A percentile compares a stretch with the other conserved stretches of the same genome.
Conservation (phyloP, 2,329 filamentous ascomycete species). For the Fusarium buharicum region DNA sequence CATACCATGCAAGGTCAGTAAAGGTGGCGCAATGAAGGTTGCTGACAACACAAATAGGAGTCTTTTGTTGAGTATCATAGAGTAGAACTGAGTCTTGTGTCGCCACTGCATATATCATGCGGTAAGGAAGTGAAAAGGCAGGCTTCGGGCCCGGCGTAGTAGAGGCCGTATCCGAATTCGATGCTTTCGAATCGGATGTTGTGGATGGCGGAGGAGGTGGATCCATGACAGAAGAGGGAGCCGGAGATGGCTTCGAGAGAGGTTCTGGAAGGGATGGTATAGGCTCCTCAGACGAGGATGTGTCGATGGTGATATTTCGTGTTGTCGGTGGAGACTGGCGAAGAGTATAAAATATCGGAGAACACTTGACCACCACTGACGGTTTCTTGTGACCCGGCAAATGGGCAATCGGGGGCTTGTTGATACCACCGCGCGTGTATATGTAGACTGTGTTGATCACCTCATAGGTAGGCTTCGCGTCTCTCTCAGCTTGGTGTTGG, state of each 20-base stretch:
- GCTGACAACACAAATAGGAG: slow-evolving; percentile 92
- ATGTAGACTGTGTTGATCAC: slow-evolving; percentile 98
- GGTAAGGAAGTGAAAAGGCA: slow-evolving; percentile 87
- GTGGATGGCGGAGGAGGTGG: slow-evolving; percentile 73
- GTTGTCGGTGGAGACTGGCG: slow-evolving; percentile 75
- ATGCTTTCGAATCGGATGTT: slow-evolving; percentile 64
- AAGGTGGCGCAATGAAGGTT: slow-evolving; percentile 98
- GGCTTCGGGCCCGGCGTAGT: slow-evolving; percentile 70
- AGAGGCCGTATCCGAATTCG: slow-evolving; percentile 54
- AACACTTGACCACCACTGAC: slow-evolving; percentile 94
- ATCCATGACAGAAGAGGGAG: slow-evolving; percentile 75
- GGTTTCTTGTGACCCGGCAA: slow-evolving; percentile 98
- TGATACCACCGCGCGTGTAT: slow-evolving; percentile 94
- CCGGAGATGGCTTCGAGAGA: slow-evolving; percentile 69
- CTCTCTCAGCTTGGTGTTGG: slow-evolving; percentile 71
- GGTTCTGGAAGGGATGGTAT: slow-evolving; percentile 88
- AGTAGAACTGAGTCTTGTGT: slow-evolving; percentile 95
- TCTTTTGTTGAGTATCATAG: slow-evolving; percentile 97
- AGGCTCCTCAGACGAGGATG: slow-evolving; percentile 84
- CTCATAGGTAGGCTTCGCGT: slow-evolving; percentile 81
- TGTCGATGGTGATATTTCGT: slow-evolving; percentile 94
- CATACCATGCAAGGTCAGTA: slow-evolving; percentile 93
- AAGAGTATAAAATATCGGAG: slow-evolving; percentile 86
- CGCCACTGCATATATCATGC: slow-evolving; percentile 95
- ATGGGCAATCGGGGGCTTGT: slow-evolving; percentile 94